A percentile compares a stretch with the other conserved stretches of the same genome.
phyloP scores from a whole-genome alignment of 2,329 filamentous ascomycete species.

The Aulographum hederae region DNA sequence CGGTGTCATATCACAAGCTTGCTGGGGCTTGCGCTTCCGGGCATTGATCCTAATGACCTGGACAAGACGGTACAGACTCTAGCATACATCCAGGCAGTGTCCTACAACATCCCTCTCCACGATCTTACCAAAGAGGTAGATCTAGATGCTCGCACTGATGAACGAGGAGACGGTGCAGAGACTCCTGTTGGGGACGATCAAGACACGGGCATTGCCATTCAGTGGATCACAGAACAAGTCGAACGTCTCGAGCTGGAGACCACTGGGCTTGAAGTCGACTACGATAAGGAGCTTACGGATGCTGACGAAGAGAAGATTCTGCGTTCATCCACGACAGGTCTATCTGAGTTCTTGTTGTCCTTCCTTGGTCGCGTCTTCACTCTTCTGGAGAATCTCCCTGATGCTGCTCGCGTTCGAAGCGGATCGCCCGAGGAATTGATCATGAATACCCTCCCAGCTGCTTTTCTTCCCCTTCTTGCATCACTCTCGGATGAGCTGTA shows the following conservation, averaged over 20 bases:
- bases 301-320: constrained; percentile 76
- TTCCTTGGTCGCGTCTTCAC: constrained; percentile 92
- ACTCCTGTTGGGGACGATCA: constrained; percentile 15
- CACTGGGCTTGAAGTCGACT: constrained; percentile 70
- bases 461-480: constrained; percentile 76
- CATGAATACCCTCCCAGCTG: constrained; percentile 84
- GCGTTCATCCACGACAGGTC: constrained; percentile 82
- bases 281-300: constrained; percentile 62
- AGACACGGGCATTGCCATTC: constrained; percentile 47
- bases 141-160: neutral
- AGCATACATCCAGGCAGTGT: constrained; percentile 87
- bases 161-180: constrained; percentile 10
- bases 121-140: constrained; percentile 47
- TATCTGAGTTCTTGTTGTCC: constrained; percentile 80
- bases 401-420: constrained; percentile 70
- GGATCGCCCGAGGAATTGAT: constrained; percentile 93
- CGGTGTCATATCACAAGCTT: constrained; percentile 89
- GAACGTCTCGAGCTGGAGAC: constrained; percentile 83
- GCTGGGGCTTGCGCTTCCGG: constrained; percentile 79
- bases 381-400: constrained; percentile 82
- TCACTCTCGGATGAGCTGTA: constrained; percentile 86
- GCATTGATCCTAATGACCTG: constrained; percentile 93
- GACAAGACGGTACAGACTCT: constrained; percentile 92
- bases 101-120: constrained; percentile 87
- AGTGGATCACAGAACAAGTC: constrained; percentile 91